phyloP scores from a whole-genome alignment of 768 basidiomycete species.

The Tricholoma sp. region DNA sequence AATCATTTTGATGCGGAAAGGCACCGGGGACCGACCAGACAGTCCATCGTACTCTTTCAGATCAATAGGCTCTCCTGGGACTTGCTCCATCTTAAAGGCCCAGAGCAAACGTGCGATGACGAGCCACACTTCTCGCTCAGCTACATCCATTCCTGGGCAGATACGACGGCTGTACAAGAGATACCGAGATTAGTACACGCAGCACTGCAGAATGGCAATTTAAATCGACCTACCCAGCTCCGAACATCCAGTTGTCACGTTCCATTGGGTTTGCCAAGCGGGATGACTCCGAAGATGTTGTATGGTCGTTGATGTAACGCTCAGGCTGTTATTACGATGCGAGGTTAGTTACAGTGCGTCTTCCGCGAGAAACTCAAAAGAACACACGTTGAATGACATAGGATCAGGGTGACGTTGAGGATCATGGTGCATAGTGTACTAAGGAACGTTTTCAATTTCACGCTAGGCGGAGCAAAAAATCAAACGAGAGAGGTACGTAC shows the following conservation, averaged over 20 bases:
- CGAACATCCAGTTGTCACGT: slow-evolving; percentile 48
- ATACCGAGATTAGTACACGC: background rate
- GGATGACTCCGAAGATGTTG: slow-evolving; percentile 36
- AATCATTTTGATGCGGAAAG: slow-evolving; percentile 28
- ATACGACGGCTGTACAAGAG: slow-evolving; percentile 25
- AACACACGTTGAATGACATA: slow-evolving; percentile 24
- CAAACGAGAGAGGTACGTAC: slow-evolving; percentile 11
- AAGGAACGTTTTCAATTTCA: background rate
- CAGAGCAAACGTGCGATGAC: slow-evolving; percentile 41
- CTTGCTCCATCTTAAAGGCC: slow-evolving; percentile 35
- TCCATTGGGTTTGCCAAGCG: slow-evolving; percentile 35
- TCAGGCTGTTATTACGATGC: slow-evolving; percentile 31
- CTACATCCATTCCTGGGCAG: slow-evolving; percentile 41
- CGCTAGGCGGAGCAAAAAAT: background rate
- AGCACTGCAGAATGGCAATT: background rate
- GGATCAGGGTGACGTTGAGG: slow-evolving; percentile 35
- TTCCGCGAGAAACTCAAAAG: background rate
- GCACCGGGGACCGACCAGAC: slow-evolving; percentile 37
- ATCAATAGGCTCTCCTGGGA: slow-evolving; percentile 36
- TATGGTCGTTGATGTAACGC: slow-evolving; percentile 35
- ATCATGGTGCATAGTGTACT: slow-evolving; percentile 34
- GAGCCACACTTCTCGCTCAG: slow-evolving; percentile 42
- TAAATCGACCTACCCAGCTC: slow-evolving; percentile 32
- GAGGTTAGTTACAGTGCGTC: background rate
- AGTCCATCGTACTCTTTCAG: slow-evolving; percentile 39